These are phyloP conservation scores for Candida arabinofermentans DNA, from an alignment of 805 yeast species.

Conservation along the genomic window DNA sequence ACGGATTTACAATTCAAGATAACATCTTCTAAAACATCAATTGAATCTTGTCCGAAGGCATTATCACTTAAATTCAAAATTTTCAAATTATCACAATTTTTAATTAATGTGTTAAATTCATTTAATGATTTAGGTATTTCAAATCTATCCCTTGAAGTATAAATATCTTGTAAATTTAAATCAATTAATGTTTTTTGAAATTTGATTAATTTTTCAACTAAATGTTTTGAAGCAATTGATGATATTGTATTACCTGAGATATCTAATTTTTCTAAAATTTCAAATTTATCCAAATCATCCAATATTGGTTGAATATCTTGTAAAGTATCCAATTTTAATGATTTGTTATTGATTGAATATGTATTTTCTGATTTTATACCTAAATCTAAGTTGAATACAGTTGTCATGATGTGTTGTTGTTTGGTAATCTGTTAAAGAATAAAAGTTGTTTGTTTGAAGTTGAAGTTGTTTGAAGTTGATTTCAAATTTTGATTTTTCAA, in stretches of 20 bases:
- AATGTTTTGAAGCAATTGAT: constrained; percentile 73
- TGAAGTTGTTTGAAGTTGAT: too few species aligned
- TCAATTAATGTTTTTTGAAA: constrained; percentile 49
- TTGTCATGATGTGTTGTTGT: constrained; percentile 26
- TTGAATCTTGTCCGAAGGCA: constrained; percentile 95
- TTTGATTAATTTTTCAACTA: constrained; percentile 53
- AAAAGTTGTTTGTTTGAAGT: not conserved
- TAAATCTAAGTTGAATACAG: constrained; percentile 30
- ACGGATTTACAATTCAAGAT: constrained; percentile 71
- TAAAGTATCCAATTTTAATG: constrained; percentile 67
- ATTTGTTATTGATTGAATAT: constrained; percentile 69
- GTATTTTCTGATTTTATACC: constrained; percentile 43
- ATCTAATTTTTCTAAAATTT: constrained; percentile 54
- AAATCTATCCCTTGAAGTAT: constrained; percentile 90
- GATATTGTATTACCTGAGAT: constrained; percentile 94
- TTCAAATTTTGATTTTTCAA: too few species aligned
- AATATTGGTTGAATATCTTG: constrained; percentile 72
- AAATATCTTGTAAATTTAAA: constrained; percentile 85
- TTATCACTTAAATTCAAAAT: constrained; percentile 87
- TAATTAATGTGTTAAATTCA: constrained; percentile 66
- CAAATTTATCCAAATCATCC: constrained; percentile 43
- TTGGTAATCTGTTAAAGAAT: not conserved
- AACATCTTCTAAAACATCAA: constrained; percentile 80
- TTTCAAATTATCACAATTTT: constrained; percentile 62
- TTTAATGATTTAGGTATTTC: constrained; percentile 87